phyloP scores from a whole-genome alignment of 2,329 filamentous ascomycete genomes.

The Neonectria faginata region DNA sequence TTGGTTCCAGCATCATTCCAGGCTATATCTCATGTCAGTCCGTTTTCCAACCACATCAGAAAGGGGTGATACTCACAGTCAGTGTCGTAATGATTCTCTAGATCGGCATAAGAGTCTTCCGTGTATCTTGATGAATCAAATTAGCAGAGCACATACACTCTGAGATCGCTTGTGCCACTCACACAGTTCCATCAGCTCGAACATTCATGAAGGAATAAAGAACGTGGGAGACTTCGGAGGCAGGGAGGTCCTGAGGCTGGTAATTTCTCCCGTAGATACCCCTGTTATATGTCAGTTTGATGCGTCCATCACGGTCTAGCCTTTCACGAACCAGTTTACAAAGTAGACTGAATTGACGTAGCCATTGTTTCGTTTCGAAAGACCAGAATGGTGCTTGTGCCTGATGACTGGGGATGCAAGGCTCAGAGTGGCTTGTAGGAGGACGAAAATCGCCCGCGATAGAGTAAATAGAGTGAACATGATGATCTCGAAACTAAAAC shows the following conservation, averaged over 20 bases:
- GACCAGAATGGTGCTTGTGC: constrained; percentile 7
- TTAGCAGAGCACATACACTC: constrained; percentile 13
- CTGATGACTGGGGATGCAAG: constrained; percentile 37
- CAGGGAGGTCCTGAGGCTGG: constrained; percentile 77
- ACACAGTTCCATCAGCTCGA: constrained; percentile 77
- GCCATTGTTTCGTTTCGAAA: constrained; percentile 38
- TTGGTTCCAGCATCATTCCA: constrained; percentile 66
- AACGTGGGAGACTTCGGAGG: constrained; percentile 77
- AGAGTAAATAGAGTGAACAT: constrained; percentile 46
- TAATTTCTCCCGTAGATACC: constrained; percentile 82
- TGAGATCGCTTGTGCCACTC: constrained; percentile 44
- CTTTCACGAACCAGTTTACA: constrained; percentile 50
- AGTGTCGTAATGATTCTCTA: constrained; percentile 76
- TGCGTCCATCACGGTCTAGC: constrained; percentile 52
- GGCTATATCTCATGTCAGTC: neutral
- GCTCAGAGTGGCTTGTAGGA: constrained; percentile 41
- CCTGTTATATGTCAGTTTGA: constrained; percentile 52
- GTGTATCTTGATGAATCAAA: constrained; percentile 59
- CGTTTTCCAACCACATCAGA: neutral
- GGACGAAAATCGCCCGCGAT: constrained; percentile 44
- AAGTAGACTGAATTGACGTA: constrained; percentile 58
- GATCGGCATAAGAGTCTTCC: constrained; percentile 76
- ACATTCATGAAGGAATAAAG: constrained; percentile 87
- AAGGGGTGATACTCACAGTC: constrained; percentile 64
- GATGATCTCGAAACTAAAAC: constrained; percentile 5